Base-by-base conservation (phyloP, 1,284 basidiomycete species). In the Microbotryum scabiosae region DNA sequence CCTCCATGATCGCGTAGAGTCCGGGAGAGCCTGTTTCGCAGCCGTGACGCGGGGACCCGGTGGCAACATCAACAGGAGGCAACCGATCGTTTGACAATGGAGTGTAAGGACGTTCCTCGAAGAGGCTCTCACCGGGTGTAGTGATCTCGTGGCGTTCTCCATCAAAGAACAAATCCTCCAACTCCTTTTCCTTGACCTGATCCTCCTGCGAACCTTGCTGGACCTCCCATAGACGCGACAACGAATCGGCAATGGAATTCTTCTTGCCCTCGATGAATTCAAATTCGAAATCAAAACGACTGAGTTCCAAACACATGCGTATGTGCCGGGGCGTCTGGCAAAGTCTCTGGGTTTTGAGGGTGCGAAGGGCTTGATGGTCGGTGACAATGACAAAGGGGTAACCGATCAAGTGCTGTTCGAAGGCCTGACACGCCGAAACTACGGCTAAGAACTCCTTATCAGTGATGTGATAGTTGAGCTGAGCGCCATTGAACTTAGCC, bases 141-240 rank as follows among this genome's bases (percentile, higher is more conserved):
- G n/a, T n/a, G n/a, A n/a, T n/a, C n/a, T n/a, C n/a, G n/a, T 41
- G 36, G 36, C 16, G 36, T 41, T 41, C 36, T 41, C 36, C 36
- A 41, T 41, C 36, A 41, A 41, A 41, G 36, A 41, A 41, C 36
- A 41, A 12, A 14, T 41, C 36, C 36, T 41, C 36, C 5, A 41
- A 41, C 16, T 41, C 36, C 3, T 41, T 41, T 12, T 41, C 76
- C 0, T 78, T 47, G 0, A 76, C 54, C 8, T 41, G 36, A 41
- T 41, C 36, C 10, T 41, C 36, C 7, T 36, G 36, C 36, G 36
- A 41, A 16, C 8, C 7, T 1, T 10, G 30, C 23, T n/a, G 21
- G 18, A 57, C 16, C 49, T 61, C 59, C 1, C 59, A 44, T 8
- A 64, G n/a, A 1, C 56, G 57, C 0, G 61, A 63, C n/a, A 63